Base-by-base conservation (phyloP, 2,329 filamentous ascomycete genomes). In the Aspergillus sp. region DNA sequence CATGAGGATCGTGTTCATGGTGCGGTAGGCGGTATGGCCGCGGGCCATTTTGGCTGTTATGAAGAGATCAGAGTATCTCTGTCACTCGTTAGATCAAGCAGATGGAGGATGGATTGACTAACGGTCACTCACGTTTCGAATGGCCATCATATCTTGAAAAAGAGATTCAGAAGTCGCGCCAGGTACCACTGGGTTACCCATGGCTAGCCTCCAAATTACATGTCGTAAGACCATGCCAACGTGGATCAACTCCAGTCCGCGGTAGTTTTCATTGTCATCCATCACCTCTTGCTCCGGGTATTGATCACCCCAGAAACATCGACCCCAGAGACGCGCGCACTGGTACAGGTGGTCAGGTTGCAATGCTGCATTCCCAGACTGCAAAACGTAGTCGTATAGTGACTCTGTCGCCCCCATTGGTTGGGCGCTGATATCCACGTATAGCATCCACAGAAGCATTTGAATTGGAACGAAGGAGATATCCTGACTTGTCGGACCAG, bases 231-330 rank as follows among this genome's bases (percentile, higher is more conserved):
- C 55, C 37, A 66, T 59, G 5, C 57, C 59, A 2, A 49, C 43
- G 39, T 68, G 65, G 4, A 67, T 41, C 13, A 69, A 48, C 46
- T 67, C 64, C 13, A 68, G 49, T 3, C 56, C 63, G 19, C 66
- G 55, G 49, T 69, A 65, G 23, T 69, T 69, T 47, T 69, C 66
- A 20, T 67, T 65, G 30, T 68, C 65, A 44, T 69, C 66, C n/a
- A 67, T 50, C 2, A 68, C 59, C 48, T 69, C 60, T 15, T 60
- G 56, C n/a, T 65, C 62, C 0, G 66, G 66, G 44, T 69, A 69
- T 23, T 63, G 60, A 13, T 63, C 54, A 2, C 64, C 65, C 63
- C 63, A 69, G 39, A 66, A 63, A 44, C 64, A 67, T 30, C 64
- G 58, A 1, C 61, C 61, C 64, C 64, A 67, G 20, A 67, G 55